Evolutionary conservation across 345 rosid species (phyloP).

Genomic region (Arabis hirsuta): DNA sequence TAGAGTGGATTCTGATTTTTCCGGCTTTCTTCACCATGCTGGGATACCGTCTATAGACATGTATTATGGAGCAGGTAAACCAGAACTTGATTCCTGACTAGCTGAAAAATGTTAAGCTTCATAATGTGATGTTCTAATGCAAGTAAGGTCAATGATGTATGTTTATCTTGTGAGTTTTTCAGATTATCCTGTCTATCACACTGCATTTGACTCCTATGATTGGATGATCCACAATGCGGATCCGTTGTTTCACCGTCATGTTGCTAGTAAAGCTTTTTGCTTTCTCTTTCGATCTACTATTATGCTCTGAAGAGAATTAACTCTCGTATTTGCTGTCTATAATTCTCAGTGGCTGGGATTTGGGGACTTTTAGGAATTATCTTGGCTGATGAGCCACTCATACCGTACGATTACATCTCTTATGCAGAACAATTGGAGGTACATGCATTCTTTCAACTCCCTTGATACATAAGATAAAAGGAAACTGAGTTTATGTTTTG

Average conservation of each 20-base stretch:
- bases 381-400: slow-evolving; percentile 76
- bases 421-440: slow-evolving; percentile 73
- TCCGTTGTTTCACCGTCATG: slow-evolving; percentile 85
- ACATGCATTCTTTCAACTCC: neutral
- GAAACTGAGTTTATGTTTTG: slow-evolving; percentile 22
- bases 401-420: slow-evolving; percentile 75
- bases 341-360: slow-evolving; percentile 70
- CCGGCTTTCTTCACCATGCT: slow-evolving; percentile 91
- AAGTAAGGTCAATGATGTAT: slow-evolving; percentile 6
- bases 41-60: slow-evolving; percentile 90
- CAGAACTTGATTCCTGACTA: neutral
- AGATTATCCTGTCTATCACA: slow-evolving; percentile 97
- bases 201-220: slow-evolving; percentile 82
- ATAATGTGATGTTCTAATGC: slow-evolving; percentile 6
- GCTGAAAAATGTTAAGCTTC: neutral
- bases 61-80: slow-evolving; percentile 86
- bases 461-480: neutral
- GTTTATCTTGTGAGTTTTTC: slow-evolving; percentile 25
- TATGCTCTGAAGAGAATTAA: slow-evolving; percentile 6
- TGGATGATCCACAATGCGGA: slow-evolving; percentile 80
- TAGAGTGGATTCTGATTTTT: slow-evolving; percentile 89
- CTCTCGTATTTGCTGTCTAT: slow-evolving; percentile 19
- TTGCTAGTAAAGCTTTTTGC: slow-evolving; percentile 63
- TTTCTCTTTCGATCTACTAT: neutral
- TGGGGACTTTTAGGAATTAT: slow-evolving; percentile 88